Base-by-base conservation (phyloP, 805 yeast genomes). In the Grigorovia humatica region DNA sequence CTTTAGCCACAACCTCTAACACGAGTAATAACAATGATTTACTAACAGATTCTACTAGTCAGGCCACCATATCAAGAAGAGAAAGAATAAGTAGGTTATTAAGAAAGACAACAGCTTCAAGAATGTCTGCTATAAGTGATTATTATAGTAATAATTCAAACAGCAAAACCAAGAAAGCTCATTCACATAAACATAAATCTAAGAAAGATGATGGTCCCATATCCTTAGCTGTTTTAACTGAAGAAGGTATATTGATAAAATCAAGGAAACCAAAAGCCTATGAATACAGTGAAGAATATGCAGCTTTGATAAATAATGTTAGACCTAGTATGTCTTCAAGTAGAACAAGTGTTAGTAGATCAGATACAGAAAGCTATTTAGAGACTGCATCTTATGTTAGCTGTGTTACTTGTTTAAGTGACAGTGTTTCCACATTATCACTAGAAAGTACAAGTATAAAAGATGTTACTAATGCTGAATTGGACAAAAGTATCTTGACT, bases 331-430 rank as follows among this genome's bases (percentile, higher is more conserved):
- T 53, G 32, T 48, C 55, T 13, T 55, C 52, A 35, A 57, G 56
- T 43, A 47, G 52, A n/a, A 51, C 57, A 1, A 54, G 59, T 48
- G 47, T 56, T 17, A 50, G 51, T 9, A 50, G 47, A 40, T 52
- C 52, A 38, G 44, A 44, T 38, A 40, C 48, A 11, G 43, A 49
- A 13, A 27, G 52, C 43, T 49, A 55, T 20, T 55, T 63, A 20
- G 71, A 68, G 41, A 63, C 70, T 8, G 59, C 68, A 0, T 68
- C 71, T 6, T 51, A 64, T 12, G 59, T 67, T 42, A 67, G 70
- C 44, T 67, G 70, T 50, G 68, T 67, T n/a, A 67, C 70, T 4
- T 68, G 70, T 45, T 47, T 68, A 45, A 64, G 68, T 54, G 64
- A 62, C 47, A 51, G 48, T 23, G 51, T 46, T 1, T 50, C 50